Evolutionary conservation across 192 early-diverging fungal genomes (phyloP).

Genomic region (Hyaloraphidium curvatum): DNA sequence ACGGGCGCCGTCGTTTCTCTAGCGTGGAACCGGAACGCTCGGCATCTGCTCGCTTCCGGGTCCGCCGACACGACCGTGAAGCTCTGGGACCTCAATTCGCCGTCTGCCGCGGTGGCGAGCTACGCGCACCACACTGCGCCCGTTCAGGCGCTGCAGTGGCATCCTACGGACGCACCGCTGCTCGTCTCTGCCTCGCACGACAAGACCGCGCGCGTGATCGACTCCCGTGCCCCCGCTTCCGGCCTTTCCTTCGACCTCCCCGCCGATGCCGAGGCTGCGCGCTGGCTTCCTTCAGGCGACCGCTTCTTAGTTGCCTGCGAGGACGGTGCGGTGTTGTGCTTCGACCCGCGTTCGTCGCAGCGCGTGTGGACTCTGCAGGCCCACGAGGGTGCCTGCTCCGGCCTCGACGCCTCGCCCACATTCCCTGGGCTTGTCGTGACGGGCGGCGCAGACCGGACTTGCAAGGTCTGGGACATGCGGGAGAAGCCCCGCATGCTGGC

Average conservation of each 20-base stretch:
- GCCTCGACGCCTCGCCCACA: constrained; percentile 63
- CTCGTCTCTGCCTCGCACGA: constrained; percentile 87
- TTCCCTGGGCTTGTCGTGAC: constrained; percentile 77
- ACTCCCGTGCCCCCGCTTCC: constrained; percentile 65
- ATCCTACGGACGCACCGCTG: constrained; percentile 67
- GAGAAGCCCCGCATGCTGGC: constrained; percentile 51
- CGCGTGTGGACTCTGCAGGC: constrained; percentile 81
- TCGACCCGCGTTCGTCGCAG: constrained; percentile 43
- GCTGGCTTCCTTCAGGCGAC: constrained; percentile 78
- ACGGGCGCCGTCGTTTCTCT: constrained; percentile 88
- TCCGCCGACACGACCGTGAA: constrained; percentile 96
- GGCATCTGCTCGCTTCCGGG: constrained; percentile 65
- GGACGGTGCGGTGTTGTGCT: constrained; percentile 77
- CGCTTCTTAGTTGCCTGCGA: constrained; percentile 60
- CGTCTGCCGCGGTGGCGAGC: constrained; percentile 36
- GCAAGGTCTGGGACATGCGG: constrained; percentile 88
- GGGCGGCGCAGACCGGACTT: constrained; percentile 67
- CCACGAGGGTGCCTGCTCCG: constrained; percentile 73
- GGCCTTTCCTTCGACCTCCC: constrained; percentile 46
- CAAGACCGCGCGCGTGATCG: constrained; percentile 64
- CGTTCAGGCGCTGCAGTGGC: constrained; percentile 83
- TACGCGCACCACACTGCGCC: constrained; percentile 77
- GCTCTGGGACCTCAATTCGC: constrained; percentile 80
- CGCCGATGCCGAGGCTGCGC: constrained; percentile 78
- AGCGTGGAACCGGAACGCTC: constrained; percentile 64